Conservation (phyloP, 192 early-diverging fungal genomes). For the Ambispora gerdemannii region DNA sequence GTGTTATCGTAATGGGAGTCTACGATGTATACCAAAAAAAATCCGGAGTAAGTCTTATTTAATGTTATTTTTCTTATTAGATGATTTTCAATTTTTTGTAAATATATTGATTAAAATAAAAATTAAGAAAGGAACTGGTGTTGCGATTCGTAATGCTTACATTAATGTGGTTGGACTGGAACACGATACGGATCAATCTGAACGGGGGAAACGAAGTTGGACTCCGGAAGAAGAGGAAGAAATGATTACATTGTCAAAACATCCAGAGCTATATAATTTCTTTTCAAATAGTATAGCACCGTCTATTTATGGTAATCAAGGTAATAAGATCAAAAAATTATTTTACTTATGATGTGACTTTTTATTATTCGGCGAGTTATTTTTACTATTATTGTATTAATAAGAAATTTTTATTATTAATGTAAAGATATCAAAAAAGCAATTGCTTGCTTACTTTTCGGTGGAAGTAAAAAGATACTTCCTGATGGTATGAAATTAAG, state of each 20-base stretch:
- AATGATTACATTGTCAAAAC: slow-evolving; percentile 79
- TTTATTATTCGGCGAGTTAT: too few species aligned
- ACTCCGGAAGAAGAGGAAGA: slow-evolving; percentile 94
- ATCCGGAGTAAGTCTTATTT: slow-evolving; percentile 23
- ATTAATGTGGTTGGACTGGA: slow-evolving; percentile 92
- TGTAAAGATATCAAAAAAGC: slow-evolving; percentile 97
- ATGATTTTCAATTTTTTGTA: not conserved
- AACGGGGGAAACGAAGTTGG: slow-evolving; percentile 65
- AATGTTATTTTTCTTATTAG: slow-evolving; percentile 10
- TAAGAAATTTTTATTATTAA: slow-evolving; percentile 12
- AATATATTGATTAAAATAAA: slow-evolving; percentile 1
- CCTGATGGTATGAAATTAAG: slow-evolving; percentile 96
- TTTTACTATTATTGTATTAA: not conserved
- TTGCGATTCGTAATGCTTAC: slow-evolving; percentile 92
- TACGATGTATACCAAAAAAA: slow-evolving; percentile 90
- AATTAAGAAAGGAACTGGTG: slow-evolving; percentile 71
- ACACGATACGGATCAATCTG: slow-evolving; percentile 63
- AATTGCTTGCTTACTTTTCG: slow-evolving; percentile 90
- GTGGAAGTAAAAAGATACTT: slow-evolving; percentile 92
- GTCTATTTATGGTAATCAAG: slow-evolving; percentile 89
- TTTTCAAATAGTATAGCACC: slow-evolving; percentile 95
- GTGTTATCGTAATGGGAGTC: slow-evolving; percentile 91
- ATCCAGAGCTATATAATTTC: slow-evolving; percentile 83
- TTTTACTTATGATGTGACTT: not conserved
- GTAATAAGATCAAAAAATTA: slow-evolving; percentile 40